Evolutionary conservation across 257 asterid species (phyloP), one percentile per base, ranked within the genome.

Genomic region (Rauvolfia tetraphylla): DNA sequence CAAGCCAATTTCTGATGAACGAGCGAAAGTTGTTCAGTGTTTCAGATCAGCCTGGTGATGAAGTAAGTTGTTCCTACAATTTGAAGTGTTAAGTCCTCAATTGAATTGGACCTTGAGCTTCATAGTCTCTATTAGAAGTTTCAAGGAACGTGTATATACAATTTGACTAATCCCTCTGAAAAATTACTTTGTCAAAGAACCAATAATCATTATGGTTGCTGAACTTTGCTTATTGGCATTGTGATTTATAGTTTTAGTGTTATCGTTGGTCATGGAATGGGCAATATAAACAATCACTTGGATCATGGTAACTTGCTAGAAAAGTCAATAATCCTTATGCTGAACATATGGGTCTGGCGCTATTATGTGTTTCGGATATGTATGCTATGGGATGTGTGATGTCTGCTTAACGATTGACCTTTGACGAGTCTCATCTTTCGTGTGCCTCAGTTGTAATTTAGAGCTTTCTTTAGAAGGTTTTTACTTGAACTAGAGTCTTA

Each of bases 1-100:
- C 88, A 61, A 81, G 56, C 81, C 87, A 75, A 57, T 83, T 89
- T 78, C 77, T 86, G 68, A 75, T 80, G 56, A 59, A 80, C 20
- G 87, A 82, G 68, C 78, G 49, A 66, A 81, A 78, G 75, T 69
- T 79, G 29, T 81, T 71, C 25, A 54, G 75, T 54, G 83, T 82
- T 49, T 74, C 82, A 13, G 74, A 74, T 71, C 87, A 56, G 54
- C 76, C 85, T 31, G 74, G 84, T 76, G 87, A 82, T 63, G 92
- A 85, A 88, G 94, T 92, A 83, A 62, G 67, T 25, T 34, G 7
- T 14, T 62, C 36, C n/a, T 62, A 14, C 2, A 29, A 13, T 14
- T 31, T 15, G 61, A 59, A 7, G 2, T 20, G 44, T 65, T 6
- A 14, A 42, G 18, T 9, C 34, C 34, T 42, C n/a, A 27, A 3